Conservation (phyloP, 306 rosid species). For the Cyclanthera cordifolia region DNA sequence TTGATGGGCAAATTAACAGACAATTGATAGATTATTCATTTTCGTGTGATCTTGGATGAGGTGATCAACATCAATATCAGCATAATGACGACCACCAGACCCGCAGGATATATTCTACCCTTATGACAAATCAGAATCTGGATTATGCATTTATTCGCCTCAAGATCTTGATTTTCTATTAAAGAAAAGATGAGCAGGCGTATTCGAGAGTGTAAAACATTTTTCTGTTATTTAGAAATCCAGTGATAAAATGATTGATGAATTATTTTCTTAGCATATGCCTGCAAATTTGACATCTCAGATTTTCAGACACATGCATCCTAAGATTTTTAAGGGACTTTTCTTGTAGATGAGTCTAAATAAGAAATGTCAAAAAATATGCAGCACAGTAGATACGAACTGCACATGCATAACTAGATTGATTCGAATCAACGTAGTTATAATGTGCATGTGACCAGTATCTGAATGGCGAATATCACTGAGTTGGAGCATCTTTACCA, state of each 20-base stretch:
- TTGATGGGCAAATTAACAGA: neutral
- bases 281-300: neutral
- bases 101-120: neutral
- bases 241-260: neutral
- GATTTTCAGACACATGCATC: too few species aligned
- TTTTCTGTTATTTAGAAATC: neutral
- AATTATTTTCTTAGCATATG: neutral
- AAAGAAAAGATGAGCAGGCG: neutral
- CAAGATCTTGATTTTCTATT: neutral
- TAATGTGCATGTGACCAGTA: neutral
- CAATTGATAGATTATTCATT: neutral
- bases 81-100: neutral
- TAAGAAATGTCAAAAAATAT: neutral
- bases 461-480: neutral
- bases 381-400: neutral
- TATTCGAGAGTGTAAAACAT: neutral
- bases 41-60: neutral
- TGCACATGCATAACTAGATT: neutral
- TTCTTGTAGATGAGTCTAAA: neutral
- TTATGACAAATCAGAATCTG: neutral
- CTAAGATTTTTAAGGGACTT: neutral
- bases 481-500: conserved; percentile 1
- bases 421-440: neutral
- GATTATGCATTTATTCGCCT: neutral
- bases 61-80: neutral